phyloP scores from a whole-genome alignment of 2,329 filamentous ascomycete species.

The Fusarium sp. region DNA sequence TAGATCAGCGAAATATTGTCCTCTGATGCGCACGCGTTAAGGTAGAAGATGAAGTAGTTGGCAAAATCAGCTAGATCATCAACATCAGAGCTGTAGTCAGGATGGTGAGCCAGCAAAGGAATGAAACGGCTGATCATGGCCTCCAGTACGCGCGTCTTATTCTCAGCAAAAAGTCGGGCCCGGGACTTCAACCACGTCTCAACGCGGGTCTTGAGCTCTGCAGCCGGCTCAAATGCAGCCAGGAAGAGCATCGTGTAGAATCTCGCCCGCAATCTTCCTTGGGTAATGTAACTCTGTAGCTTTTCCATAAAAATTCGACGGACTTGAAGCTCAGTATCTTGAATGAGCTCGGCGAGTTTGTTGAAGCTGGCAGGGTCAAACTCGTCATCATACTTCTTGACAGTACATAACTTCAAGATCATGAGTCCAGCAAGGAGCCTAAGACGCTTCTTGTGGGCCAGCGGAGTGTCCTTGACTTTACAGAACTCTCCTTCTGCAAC shows the following conservation, averaged over 20 bases:
- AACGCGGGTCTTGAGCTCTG: slow-evolving; percentile 77
- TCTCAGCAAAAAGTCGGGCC: slow-evolving; percentile 71
- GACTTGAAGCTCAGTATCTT: slow-evolving; percentile 80
- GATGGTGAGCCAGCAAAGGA: slow-evolving; percentile 91
- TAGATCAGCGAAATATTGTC: slow-evolving; percentile 89
- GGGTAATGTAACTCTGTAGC: slow-evolving; percentile 89
- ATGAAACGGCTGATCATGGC: slow-evolving; percentile 83
- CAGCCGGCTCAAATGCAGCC: slow-evolving; percentile 87
- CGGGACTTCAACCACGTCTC: slow-evolving; percentile 92
- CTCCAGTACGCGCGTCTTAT: slow-evolving; percentile 76
- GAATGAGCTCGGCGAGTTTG: slow-evolving; percentile 80
- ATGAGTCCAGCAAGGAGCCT: slow-evolving; percentile 84
- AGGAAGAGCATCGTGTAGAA: slow-evolving; percentile 94
- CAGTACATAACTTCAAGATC: slow-evolving; percentile 84
- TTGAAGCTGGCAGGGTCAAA: slow-evolving; percentile 82
- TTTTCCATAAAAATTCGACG: slow-evolving; percentile 83
- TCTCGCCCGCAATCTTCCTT: slow-evolving; percentile 74
- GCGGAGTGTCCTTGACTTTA: slow-evolving; percentile 78
- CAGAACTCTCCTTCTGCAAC: slow-evolving; percentile 82
- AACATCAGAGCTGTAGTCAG: slow-evolving; percentile 78
- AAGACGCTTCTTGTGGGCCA: slow-evolving; percentile 81
- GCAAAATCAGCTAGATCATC: slow-evolving; percentile 83
- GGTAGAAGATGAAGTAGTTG: slow-evolving; percentile 89
- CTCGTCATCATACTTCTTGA: slow-evolving; percentile 79
- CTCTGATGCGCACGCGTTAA: slow-evolving; percentile 83